phyloP scores from a whole-genome alignment of 179 eudicot species.

The Patellifolia procumbens region DNA sequence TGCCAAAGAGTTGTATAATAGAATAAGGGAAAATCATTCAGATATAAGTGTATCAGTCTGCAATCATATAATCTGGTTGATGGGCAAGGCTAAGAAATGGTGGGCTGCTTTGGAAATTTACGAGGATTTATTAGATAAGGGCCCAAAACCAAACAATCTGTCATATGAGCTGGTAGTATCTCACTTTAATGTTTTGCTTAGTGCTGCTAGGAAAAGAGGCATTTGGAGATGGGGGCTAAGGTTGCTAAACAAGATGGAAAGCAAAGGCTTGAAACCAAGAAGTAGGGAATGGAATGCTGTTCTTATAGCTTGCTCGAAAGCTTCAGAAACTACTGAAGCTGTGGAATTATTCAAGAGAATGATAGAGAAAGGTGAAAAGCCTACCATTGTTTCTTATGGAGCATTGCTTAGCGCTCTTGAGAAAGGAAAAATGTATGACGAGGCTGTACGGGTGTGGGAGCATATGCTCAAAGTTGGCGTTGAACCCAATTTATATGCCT shows the following conservation, averaged over 20 bases:
- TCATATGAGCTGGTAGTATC: slow-evolving; percentile 76
- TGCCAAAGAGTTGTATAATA: slow-evolving; percentile 69
- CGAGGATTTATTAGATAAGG: slow-evolving; percentile 84
- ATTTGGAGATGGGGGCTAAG: slow-evolving; percentile 90
- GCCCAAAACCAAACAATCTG: slow-evolving; percentile 86
- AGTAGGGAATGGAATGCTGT: slow-evolving; percentile 89
- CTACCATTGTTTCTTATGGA: slow-evolving; percentile 78
- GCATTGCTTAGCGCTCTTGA: slow-evolving; percentile 94
- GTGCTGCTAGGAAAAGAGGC: slow-evolving; percentile 78
- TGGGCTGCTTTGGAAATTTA: slow-evolving; percentile 97
- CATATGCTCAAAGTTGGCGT: slow-evolving; percentile 80
- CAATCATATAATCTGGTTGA: slow-evolving; percentile 89
- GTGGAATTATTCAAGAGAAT: slow-evolving; percentile 74
- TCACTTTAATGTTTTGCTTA: slow-evolving; percentile 73
- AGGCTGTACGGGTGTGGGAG: slow-evolving; percentile 79
- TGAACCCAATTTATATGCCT: slow-evolving; percentile 73
- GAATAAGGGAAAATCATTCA: slow-evolving; percentile 61
- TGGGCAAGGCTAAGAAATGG: slow-evolving; percentile 96
- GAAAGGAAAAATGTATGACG: slow-evolving; percentile 79
- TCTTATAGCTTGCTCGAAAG: slow-evolving; percentile 91
- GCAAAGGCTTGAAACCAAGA: slow-evolving; percentile 82
- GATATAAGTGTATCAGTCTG: slow-evolving; percentile 89
- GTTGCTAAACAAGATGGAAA: slow-evolving; percentile 90
- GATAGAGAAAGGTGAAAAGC: slow-evolving; percentile 82
- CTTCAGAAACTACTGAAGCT: slow-evolving; percentile 86